phyloP scores from a whole-genome alignment of 768 basidiomycete species.

The Tulasnella calospora region DNA sequence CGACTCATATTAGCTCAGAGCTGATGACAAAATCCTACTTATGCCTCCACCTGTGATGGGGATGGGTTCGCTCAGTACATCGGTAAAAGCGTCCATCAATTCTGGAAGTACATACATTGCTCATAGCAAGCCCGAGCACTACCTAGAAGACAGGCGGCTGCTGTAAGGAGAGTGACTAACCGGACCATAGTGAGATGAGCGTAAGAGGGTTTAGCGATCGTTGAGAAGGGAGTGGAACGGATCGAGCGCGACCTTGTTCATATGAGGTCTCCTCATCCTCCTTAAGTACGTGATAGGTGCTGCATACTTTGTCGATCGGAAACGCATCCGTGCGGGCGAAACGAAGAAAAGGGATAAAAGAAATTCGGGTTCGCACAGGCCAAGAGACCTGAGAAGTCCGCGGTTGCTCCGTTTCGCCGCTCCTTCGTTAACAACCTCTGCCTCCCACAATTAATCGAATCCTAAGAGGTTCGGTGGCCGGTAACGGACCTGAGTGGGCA shows the following conservation, averaged over 20 bases:
- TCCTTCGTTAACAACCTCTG: neutral
- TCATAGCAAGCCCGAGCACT: conserved; percentile 6
- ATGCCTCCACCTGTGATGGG: conserved; percentile 31
- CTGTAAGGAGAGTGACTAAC: neutral
- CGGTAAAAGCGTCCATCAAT: neutral
- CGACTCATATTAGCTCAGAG: neutral
- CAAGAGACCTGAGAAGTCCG: neutral
- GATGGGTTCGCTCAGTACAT: neutral
- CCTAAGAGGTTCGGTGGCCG: too few relatives aligned
- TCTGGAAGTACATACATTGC: neutral
- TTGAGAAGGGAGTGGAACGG: neutral
- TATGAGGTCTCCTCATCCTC: neutral
- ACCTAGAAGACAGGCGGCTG: neutral
- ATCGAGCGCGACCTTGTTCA: neutral
- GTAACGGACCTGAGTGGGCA: neutral
- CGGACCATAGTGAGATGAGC: neutral
- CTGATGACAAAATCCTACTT: conserved; percentile 33
- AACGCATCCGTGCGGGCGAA: neutral
- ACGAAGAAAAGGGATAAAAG: neutral
- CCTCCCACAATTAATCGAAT: neutral
- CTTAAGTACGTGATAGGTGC: neutral
- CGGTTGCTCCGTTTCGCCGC: neutral
- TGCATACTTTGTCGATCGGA: neutral
- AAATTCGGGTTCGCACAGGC: neutral
- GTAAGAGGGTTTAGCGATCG: neutral